These are phyloP conservation scores for Ogataea henricii DNA, from an alignment of 805 yeast genomes.

Conservation along the genomic window DNA sequence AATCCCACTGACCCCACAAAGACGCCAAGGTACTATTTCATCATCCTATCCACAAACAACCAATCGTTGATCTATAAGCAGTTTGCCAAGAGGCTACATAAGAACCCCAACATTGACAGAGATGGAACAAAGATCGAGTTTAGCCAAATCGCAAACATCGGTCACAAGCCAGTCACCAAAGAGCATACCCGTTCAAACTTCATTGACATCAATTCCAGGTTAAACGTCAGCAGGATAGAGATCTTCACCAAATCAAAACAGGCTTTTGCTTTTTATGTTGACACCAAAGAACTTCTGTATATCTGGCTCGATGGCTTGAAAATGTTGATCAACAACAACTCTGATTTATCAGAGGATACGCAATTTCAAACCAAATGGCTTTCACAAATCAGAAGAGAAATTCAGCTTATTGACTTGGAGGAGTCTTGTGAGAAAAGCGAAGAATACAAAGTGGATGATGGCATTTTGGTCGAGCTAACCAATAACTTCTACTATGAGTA, in stretches of 20 bases:
- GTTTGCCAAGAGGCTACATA: slow-evolving; percentile 47
- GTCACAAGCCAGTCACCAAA: slow-evolving; percentile 49
- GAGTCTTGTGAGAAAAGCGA: slow-evolving; percentile 18
- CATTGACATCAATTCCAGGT: slow-evolving; percentile 57
- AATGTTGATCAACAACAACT: slow-evolving; percentile 43
- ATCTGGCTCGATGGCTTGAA: slow-evolving; percentile 82
- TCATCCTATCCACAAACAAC: slow-evolving; percentile 68
- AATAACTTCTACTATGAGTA: slow-evolving; percentile 20
- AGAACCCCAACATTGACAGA: slow-evolving; percentile 60
- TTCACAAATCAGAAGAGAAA: slow-evolving; percentile 46
- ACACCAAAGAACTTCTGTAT: slow-evolving; percentile 64
- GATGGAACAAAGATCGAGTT: slow-evolving; percentile 55
- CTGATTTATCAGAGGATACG: slow-evolving; percentile 45
- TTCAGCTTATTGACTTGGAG: slow-evolving; percentile 49
- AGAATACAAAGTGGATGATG: slow-evolving; percentile 9
- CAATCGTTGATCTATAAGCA: slow-evolving; percentile 61
- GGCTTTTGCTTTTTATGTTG: slow-evolving; percentile 64
- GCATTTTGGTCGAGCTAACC: slow-evolving; percentile 12
- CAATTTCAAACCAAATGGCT: slow-evolving; percentile 45
- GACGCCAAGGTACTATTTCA: slow-evolving; percentile 45
- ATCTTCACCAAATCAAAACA: slow-evolving; percentile 19
- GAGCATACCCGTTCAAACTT: slow-evolving; percentile 40
- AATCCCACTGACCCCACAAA: slow-evolving; percentile 41
- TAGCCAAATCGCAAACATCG: slow-evolving; percentile 51
- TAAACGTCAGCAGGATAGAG: slow-evolving; percentile 31